Base-by-base conservation (phyloP, 1,284 basidiomycete genomes). In the Polyporus tsugae region DNA sequence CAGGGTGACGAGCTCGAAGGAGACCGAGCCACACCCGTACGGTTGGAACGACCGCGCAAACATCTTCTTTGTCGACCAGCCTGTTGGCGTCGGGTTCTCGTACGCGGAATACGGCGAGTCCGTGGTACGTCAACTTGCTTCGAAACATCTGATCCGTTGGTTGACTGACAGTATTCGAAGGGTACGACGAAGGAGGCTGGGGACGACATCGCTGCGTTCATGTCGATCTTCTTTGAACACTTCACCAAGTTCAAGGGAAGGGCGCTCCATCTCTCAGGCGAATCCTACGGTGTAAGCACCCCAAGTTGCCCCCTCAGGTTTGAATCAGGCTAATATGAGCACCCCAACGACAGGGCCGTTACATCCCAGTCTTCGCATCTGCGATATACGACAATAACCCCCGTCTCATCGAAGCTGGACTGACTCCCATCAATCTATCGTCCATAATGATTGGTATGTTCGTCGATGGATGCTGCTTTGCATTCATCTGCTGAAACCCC, bases 331-430 rank as follows among this genome's bases (percentile, higher is more conserved):
- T 17, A 6, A 44, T 39, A n/a, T 6, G 3, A 15, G 25, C 39
- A 22, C 57, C 5, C 10, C 19, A 25, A 36, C 22, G 7, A 19
- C 66, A 91, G 88, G 95, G 95, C 1, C 88, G 93, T 25, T 96
- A 95, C 79, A 83, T 96, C 5, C 95, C 95, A 2, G 82, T 95
- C 6, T 96, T 95, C 72, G 95, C 94, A 0, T 83, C 91, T 1
- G 87, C 88, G 22, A 88, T 96, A 0, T 89, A 91, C 55, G 94
- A 96, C 78, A 89, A 92, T 70, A 96, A 96, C 77, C 80, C 84
- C 6, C 76, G 77, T 42, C 82, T 92, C 15, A 77, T 84, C 13
- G 80, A 68, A 7, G 85, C 83, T 0, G 91, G 90, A 1, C 77
- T 90, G 72, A 86, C 87, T 6, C 91, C 92, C 0, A 88, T 96